A percentile compares a stretch with the other conserved stretches of the same genome.
phyloP scores from a whole-genome alignment of 225 moss, liverwort and hornwort genomes.

The Straminergon stramineum region DNA sequence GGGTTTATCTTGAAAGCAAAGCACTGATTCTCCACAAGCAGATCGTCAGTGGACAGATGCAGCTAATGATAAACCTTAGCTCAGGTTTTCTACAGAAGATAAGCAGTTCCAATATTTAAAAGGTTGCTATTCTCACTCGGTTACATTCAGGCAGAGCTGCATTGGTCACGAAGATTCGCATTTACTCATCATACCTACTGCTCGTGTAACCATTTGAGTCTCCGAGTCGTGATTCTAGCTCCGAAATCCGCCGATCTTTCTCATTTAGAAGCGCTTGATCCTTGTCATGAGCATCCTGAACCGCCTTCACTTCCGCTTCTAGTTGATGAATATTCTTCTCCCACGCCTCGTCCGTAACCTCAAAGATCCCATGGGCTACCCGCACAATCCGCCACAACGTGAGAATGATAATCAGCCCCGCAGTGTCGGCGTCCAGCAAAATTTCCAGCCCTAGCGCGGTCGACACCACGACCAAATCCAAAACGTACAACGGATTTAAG shows the following conservation, averaged over 20 bases:
- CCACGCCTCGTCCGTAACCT: slow-evolving; percentile 98
- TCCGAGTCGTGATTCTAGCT: slow-evolving; percentile 31
- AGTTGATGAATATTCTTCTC: slow-evolving; percentile 66
- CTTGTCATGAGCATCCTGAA: slow-evolving; percentile 38
- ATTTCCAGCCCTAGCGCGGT: slow-evolving; percentile 74
- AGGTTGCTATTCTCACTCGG: neutral
- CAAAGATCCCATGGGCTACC: slow-evolving; percentile 94
- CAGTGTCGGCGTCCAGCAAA: slow-evolving; percentile 74
- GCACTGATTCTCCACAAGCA: neutral
- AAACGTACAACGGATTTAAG: slow-evolving; percentile 50
- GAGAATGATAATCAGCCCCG: slow-evolving; percentile 71
- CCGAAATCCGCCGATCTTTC: slow-evolving; percentile 48
- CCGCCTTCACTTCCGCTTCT: slow-evolving; percentile 38
- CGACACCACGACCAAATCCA: slow-evolving; percentile 68
- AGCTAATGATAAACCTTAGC: neutral
- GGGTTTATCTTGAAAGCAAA: neutral
- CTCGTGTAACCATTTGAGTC: neutral
- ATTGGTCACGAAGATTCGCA: neutral
- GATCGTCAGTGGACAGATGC: neutral
- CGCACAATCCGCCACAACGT: slow-evolving; percentile 93
- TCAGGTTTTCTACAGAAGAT: neutral
- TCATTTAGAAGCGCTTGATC: slow-evolving; percentile 51
- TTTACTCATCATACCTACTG: neutral
- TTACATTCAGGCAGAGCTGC: neutral
- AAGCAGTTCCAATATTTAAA: neutral